Evolutionary conservation across 257 asterid genomes (phyloP).

Genomic region (Primulina tabacum): DNA sequence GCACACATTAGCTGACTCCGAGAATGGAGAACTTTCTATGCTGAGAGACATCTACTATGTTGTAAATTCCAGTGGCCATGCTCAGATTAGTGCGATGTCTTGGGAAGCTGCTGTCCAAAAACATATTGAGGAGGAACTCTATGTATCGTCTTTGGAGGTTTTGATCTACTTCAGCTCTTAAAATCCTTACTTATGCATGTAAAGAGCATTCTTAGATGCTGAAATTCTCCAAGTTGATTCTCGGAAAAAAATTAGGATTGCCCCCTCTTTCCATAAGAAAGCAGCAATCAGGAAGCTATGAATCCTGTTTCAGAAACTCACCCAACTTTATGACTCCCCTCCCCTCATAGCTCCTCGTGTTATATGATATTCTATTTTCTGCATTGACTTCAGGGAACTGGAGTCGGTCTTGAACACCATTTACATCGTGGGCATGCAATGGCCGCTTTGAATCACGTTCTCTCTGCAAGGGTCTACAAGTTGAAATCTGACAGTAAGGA

Average conservation of each 20-base stretch:
- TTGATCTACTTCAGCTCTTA: slow-evolving; percentile 15
- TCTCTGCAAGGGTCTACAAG: slow-evolving; percentile 66
- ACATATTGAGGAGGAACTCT: slow-evolving; percentile 85
- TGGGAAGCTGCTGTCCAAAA: slow-evolving; percentile 96
- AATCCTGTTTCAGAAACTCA: slow-evolving; percentile 11
- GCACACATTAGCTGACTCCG: slow-evolving; percentile 73
- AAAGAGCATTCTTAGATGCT: slow-evolving; percentile 15
- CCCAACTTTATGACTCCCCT: slow-evolving; percentile 17
- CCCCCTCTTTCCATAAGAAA: slow-evolving; percentile 13
- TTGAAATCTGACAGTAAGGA: slow-evolving; percentile 57
- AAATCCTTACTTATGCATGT: slow-evolving; percentile 19
- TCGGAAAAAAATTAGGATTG: neutral
- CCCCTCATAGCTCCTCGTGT: slow-evolving; percentile 9
- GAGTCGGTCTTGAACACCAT: slow-evolving; percentile 85
- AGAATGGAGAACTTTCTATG: slow-evolving; percentile 59
- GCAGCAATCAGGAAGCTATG: slow-evolving; percentile 19
- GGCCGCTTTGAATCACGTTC: slow-evolving; percentile 74
- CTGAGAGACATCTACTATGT: slow-evolving; percentile 63
- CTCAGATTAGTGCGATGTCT: slow-evolving; percentile 73
- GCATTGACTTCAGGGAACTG: slow-evolving; percentile 64
- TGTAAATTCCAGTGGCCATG: slow-evolving; percentile 58
- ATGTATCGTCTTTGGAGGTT: slow-evolving; percentile 85
- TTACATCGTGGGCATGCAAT: slow-evolving; percentile 98
- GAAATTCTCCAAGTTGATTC: slow-evolving; percentile 17
- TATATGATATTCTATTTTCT: slow-evolving; percentile 19